These are phyloP conservation scores for Coniochaeta sp. DNA, from an alignment of 2,329 filamentous ascomycete species.

Conservation along the genomic window DNA sequence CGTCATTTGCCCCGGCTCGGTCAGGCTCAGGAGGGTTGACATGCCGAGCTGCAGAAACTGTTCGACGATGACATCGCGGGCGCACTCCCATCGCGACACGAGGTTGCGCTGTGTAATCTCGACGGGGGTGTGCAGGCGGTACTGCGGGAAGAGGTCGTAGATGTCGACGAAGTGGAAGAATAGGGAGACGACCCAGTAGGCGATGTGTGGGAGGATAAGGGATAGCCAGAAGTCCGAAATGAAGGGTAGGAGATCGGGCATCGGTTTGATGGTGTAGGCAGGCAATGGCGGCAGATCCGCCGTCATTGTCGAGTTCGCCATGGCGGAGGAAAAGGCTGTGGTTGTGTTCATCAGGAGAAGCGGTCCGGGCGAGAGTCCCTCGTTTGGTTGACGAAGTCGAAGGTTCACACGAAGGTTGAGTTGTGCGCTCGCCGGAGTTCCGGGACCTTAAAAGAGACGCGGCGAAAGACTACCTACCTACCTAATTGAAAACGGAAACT, in stretches of 20 bases:
- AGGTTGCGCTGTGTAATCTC: conserved; percentile 85
- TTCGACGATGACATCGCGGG: conserved; percentile 86
- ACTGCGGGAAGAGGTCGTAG: conserved; percentile 80
- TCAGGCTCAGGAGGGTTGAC: conserved; percentile 58
- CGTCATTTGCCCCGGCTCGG: conserved; percentile 65
- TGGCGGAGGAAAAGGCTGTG: conserved; percentile 19
- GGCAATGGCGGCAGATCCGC: conserved; percentile 78
- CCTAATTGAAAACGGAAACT: too few species aligned
- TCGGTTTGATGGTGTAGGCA: conserved; percentile 64
- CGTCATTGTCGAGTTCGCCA: conserved; percentile 46
- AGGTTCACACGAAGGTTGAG: too few species aligned
- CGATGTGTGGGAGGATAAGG: conserved; percentile 67
- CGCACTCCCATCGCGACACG: conserved; percentile 75
- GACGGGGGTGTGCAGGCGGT: conserved; percentile 89
- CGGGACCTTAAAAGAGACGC: too few species aligned
- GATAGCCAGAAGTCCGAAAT: conserved; percentile 77
- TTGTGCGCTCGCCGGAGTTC: too few species aligned
- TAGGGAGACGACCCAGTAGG: conserved; percentile 83
- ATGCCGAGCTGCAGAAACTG: conserved; percentile 81
- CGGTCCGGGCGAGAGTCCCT: not conserved
- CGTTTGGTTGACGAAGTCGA: too few species aligned
- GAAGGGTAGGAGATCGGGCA: conserved; percentile 66
- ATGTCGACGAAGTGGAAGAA: conserved; percentile 84
- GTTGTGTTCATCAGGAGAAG: not conserved
- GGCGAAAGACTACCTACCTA: too few species aligned